Percentiles rank a stretch among this genome's conserved stretches.
Evolutionary conservation across 2,329 filamentous ascomycete genomes (phyloP).

Genomic region (Pseudogymnoascus sp.): DNA sequence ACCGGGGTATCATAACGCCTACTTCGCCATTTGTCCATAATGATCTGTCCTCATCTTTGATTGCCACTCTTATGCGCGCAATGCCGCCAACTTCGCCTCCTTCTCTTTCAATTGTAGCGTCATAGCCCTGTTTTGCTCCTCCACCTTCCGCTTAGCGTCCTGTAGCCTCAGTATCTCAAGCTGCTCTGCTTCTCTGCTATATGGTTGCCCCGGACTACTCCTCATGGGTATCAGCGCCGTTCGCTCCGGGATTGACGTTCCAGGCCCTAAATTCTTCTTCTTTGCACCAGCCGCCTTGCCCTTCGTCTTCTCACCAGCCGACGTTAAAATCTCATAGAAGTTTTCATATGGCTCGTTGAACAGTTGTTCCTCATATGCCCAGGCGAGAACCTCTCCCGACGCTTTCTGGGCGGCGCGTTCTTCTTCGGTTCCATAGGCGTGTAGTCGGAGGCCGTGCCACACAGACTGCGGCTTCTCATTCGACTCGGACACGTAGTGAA

Average conservation of each 20-base stretch:
- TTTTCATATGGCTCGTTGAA: constrained; percentile 96
- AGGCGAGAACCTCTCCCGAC: constrained; percentile 61
- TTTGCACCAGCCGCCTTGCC: constrained; percentile 47
- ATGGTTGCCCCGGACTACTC: constrained; percentile 62
- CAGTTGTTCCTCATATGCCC: constrained; percentile 86
- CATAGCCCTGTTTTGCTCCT: constrained; percentile 38
- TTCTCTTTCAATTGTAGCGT: constrained; percentile 50
- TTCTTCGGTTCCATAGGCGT: constrained; percentile 80
- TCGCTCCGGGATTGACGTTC: constrained; percentile 46
- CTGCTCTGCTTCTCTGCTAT: constrained; percentile 63
- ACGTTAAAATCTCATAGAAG: constrained; percentile 81
- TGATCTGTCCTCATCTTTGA: background rate
- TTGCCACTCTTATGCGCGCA: background rate
- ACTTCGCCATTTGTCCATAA: constrained; percentile 4
- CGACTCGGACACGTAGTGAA: constrained; percentile 83
- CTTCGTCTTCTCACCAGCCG: constrained; percentile 53
- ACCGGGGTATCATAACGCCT: constrained; percentile 7
- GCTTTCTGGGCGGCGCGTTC: constrained; percentile 53
- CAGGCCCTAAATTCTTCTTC: constrained; percentile 32
- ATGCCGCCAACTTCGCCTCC: constrained; percentile 53
- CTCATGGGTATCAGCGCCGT: constrained; percentile 68
- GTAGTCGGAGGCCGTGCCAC: constrained; percentile 84
- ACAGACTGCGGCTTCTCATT: constrained; percentile 93
- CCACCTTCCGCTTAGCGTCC: constrained; percentile 58
- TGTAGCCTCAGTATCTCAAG: constrained; percentile 53